Evolutionary conservation across 805 yeast genomes (phyloP).

Genomic region (Lachancea kluyveri): DNA sequence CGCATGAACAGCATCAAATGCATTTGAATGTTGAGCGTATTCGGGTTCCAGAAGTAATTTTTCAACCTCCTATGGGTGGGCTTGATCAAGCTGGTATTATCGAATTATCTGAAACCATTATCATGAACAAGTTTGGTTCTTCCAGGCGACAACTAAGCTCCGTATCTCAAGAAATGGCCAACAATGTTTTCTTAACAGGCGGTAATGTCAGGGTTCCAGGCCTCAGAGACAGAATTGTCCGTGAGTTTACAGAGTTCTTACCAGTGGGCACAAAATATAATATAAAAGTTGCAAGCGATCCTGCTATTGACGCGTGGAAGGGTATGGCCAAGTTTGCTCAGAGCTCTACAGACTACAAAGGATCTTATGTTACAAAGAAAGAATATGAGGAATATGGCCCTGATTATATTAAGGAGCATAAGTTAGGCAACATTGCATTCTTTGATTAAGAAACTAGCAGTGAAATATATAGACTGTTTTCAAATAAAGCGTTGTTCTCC

Average conservation of each 20-base stretch:
- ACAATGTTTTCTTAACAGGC: slow-evolving; percentile 79
- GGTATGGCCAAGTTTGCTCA: slow-evolving; percentile 84
- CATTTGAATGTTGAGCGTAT: slow-evolving; percentile 88
- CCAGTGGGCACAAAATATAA: slow-evolving; percentile 61
- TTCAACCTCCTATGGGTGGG: slow-evolving; percentile 92
- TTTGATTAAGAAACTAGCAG: slow-evolving; percentile 12
- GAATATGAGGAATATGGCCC: slow-evolving; percentile 88
- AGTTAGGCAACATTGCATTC: slow-evolving; percentile 52
- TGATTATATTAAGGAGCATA: slow-evolving; percentile 83
- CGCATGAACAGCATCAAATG: slow-evolving; percentile 84
- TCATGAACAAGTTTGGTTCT: slow-evolving; percentile 58
- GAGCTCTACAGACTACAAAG: slow-evolving; percentile 37
- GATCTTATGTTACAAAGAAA: slow-evolving; percentile 50
- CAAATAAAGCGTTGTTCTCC: slow-evolving; percentile 3
- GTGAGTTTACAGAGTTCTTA: slow-evolving; percentile 63
- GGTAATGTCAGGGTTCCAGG: slow-evolving; percentile 68
- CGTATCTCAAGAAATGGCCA: slow-evolving; percentile 24
- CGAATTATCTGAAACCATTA: slow-evolving; percentile 65
- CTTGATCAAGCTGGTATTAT: slow-evolving; percentile 91
- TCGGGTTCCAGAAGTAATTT: slow-evolving; percentile 84
- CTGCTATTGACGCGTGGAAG: slow-evolving; percentile 80
- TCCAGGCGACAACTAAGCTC: slow-evolving; percentile 38
- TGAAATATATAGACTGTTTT: slow-evolving; percentile 2
- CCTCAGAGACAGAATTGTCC: slow-evolving; percentile 57
- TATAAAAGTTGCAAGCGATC: slow-evolving; percentile 60